These are phyloP conservation scores for Rhizopogon rudus DNA, from an alignment of 768 basidiomycete genomes.

Conservation along the genomic window DNA sequence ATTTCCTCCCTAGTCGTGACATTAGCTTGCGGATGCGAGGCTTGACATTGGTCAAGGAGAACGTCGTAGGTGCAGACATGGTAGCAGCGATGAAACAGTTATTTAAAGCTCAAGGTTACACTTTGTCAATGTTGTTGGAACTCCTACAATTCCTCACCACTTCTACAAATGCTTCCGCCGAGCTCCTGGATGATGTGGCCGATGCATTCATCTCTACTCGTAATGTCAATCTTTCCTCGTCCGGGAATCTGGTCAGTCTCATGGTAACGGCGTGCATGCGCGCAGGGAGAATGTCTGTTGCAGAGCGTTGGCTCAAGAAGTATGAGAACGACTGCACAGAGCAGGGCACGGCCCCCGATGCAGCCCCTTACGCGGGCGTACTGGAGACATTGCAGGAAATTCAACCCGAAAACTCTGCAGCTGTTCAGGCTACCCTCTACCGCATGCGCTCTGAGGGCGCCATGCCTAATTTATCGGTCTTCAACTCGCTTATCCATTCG, in stretches of 20 bases:
- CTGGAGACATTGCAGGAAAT: conserved; percentile 32
- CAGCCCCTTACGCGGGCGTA: conserved; percentile 34
- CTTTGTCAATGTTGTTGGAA: conserved; percentile 20
- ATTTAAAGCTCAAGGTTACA: conserved; percentile 14
- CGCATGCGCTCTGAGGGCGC: conserved; percentile 35
- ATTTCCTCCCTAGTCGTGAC: conserved; percentile 31
- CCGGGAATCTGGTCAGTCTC: conserved; percentile 28
- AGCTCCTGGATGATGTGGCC: conserved; percentile 18
- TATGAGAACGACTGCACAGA: conserved; percentile 18
- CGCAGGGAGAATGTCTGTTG: conserved; percentile 24
- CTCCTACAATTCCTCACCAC: conserved; percentile 18
- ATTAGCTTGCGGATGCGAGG: conserved; percentile 39
- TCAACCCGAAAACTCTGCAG: conserved; percentile 22
- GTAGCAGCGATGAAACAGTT: conserved; percentile 5
- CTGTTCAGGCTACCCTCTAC: conserved; percentile 32
- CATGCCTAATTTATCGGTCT: conserved; percentile 33
- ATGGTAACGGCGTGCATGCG: conserved; percentile 34
- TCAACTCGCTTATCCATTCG: conserved; percentile 44
- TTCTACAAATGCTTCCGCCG: conserved; percentile 8
- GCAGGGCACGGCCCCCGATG: conserved; percentile 8
- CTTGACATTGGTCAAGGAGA: conserved; percentile 17
- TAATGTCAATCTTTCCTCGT: conserved; percentile 19
- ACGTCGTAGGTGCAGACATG: neutral
- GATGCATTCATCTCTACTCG: conserved; percentile 15
- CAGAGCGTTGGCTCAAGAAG: conserved; percentile 24